phyloP scores from a whole-genome alignment of 176 grass and related monocot genomes.

The Puya raimondii region DNA sequence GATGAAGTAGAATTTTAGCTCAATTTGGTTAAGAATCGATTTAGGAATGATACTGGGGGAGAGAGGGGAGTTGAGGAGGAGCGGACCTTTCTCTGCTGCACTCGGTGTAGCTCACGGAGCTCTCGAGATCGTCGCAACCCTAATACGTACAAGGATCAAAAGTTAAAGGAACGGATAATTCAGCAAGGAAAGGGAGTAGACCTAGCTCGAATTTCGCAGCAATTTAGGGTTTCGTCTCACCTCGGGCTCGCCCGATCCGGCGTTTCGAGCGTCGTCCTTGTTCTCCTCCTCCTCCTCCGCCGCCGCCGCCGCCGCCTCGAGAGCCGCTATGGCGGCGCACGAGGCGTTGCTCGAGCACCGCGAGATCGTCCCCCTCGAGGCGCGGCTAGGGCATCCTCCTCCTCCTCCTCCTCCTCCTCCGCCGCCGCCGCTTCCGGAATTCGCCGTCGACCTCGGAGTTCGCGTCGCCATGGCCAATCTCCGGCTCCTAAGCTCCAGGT shows the following conservation, averaged over 20 bases:
- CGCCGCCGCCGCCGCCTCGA: not conserved
- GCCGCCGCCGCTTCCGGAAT: not conserved
- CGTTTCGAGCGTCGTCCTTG: too few relatives aligned
- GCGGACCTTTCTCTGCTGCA: conserved; percentile 5
- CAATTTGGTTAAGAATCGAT: not conserved
- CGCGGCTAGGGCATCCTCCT: not conserved
- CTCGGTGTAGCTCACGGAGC: not conserved
- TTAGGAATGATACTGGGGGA: not conserved
- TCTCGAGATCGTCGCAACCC: conserved; percentile 6
- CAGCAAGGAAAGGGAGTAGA: not conserved
- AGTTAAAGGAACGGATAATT: not conserved
- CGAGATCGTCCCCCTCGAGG: not conserved
- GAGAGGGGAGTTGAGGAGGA: not conserved
- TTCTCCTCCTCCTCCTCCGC: too few relatives aligned
- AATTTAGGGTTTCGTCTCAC: conserved; percentile 2
- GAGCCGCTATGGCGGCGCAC: not conserved
- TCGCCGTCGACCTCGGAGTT: not conserved
- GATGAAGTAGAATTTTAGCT: not conserved
- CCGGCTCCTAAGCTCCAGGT: conserved; percentile 18
- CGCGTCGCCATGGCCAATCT: conserved; percentile 9
- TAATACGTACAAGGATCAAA: not conserved
- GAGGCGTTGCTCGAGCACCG: conserved; percentile 12
- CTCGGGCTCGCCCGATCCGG: not conserved
- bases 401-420: not conserved
- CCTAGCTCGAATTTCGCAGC: not conserved